Evolutionary conservation across 2,329 filamentous ascomycete genomes (phyloP).

Genomic region (Fusarium musae): DNA sequence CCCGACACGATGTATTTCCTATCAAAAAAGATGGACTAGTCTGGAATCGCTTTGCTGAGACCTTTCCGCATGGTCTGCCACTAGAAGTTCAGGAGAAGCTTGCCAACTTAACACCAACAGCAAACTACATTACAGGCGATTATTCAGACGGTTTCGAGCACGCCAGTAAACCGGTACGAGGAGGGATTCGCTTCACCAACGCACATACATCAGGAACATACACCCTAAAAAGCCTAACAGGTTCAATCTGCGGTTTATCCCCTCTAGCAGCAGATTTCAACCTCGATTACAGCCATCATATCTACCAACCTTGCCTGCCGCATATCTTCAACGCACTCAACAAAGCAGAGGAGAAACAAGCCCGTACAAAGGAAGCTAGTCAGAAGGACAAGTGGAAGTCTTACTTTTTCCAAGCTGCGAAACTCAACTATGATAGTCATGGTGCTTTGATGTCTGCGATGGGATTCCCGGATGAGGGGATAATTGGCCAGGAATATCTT

Average conservation of each 20-base stretch:
- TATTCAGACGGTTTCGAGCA: slow-evolving; percentile 49
- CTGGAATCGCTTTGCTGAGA: slow-evolving; percentile 47
- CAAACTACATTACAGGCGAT: slow-evolving; percentile 50
- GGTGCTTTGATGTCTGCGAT: slow-evolving; percentile 44
- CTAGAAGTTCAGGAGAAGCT: slow-evolving; percentile 43
- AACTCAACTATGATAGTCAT: slow-evolving; percentile 48
- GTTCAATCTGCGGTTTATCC: slow-evolving; percentile 54
- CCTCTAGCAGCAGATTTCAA: slow-evolving; percentile 56
- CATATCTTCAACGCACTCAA: slow-evolving; percentile 52
- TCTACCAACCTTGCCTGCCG: slow-evolving; percentile 58
- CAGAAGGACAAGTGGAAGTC: slow-evolving; percentile 45
- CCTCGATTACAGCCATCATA: slow-evolving; percentile 52
- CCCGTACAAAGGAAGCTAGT: fast-evolving
- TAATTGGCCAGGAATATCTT: slow-evolving; percentile 46
- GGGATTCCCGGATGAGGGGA: slow-evolving; percentile 44
- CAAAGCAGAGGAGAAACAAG: not conserved
- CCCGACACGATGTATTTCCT: slow-evolving; percentile 57
- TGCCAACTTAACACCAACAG: slow-evolving; percentile 45
- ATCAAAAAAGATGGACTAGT: slow-evolving; percentile 53
- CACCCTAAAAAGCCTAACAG: slow-evolving; percentile 55
- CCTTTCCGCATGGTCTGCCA: slow-evolving; percentile 47
- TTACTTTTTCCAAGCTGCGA: slow-evolving; percentile 29
- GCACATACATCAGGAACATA: slow-evolving; percentile 55
- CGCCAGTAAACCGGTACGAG: slow-evolving; percentile 35
- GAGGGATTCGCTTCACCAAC: slow-evolving; percentile 54